A percentile compares a stretch with the other conserved stretches of the same genome.
Conservation (phyloP, 805 yeast genomes). For the Metschnikowia henanensis region DNA sequence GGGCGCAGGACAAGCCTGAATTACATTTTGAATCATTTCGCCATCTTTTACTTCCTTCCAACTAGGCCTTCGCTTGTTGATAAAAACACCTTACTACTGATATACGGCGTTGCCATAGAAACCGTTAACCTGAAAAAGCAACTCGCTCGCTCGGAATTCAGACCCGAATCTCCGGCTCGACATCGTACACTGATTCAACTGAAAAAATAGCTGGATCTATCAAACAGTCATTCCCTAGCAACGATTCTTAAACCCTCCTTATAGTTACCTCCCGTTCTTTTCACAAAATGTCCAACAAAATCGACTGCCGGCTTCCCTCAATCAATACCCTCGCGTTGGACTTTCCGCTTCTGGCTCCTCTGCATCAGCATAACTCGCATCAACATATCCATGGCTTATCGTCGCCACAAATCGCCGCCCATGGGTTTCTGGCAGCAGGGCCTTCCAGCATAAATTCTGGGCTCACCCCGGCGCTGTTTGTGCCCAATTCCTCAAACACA, state of each 20-base stretch:
- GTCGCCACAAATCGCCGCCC: slow-evolving; percentile 6
- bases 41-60: no score
- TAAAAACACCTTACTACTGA: no score
- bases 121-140: neutral
- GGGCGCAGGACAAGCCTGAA: neutral
- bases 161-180: neutral
- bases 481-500: neutral
- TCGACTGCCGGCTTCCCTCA: slow-evolving; percentile 30
- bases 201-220: neutral
- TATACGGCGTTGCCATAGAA: no score
- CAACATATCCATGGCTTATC: slow-evolving; percentile 1
- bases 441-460: no score
- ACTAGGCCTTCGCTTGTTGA: no score
- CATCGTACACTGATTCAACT: neutral
- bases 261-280: neutral
- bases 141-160: neutral
- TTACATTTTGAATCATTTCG: neutral
- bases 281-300: slow-evolving; percentile 11
- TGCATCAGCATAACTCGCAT: neutral
- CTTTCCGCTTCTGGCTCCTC: slow-evolving; percentile 23
- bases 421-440: neutral
- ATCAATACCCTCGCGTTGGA: slow-evolving; percentile 37
- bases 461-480: neutral
- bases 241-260: no score
- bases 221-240: neutral